Conservation (phyloP, 306 rosid species). For the Cucurbita moschata region DNA sequence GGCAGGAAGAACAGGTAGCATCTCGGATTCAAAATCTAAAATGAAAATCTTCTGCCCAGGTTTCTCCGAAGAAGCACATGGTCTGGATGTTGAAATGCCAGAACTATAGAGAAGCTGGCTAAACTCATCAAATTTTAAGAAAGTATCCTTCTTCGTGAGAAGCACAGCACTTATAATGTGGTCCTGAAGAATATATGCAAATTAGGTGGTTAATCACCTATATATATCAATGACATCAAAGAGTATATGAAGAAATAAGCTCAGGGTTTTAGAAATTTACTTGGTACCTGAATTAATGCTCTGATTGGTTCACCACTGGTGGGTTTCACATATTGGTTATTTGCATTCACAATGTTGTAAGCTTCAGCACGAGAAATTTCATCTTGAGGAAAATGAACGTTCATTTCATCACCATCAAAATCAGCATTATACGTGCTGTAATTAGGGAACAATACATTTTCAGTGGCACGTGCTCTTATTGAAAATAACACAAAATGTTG, state of each 20-base stretch:
- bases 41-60: constrained; percentile 39
- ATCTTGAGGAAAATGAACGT: constrained; percentile 97
- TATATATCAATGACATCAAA: neutral
- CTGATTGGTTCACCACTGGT: constrained; percentile 95
- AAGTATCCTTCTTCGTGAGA: constrained; percentile 80
- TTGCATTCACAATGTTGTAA: constrained; percentile 84
- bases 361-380: constrained; percentile 96
- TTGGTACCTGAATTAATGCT: constrained; percentile 77
- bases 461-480: constrained; percentile 6
- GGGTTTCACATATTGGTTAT: constrained; percentile 90
- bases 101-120: constrained; percentile 82
- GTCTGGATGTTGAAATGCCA: constrained; percentile 38
- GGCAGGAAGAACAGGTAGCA: constrained; percentile 63
- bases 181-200: constrained; percentile 42
- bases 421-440: constrained; percentile 92
- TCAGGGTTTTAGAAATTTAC: neutral
- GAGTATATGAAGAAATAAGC: neutral
- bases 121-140: constrained; percentile 47
- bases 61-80: constrained; percentile 29
- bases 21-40: constrained; percentile 39
- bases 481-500: neutral
- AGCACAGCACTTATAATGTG: constrained; percentile 87
- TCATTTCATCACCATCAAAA: constrained; percentile 96
- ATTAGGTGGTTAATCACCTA: neutral
- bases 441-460: neutral